A percentile compares a stretch with the other conserved stretches of the same genome.
phyloP scores from a whole-genome alignment of 768 basidiomycete species.

The Pleurotus tuoliensis region DNA sequence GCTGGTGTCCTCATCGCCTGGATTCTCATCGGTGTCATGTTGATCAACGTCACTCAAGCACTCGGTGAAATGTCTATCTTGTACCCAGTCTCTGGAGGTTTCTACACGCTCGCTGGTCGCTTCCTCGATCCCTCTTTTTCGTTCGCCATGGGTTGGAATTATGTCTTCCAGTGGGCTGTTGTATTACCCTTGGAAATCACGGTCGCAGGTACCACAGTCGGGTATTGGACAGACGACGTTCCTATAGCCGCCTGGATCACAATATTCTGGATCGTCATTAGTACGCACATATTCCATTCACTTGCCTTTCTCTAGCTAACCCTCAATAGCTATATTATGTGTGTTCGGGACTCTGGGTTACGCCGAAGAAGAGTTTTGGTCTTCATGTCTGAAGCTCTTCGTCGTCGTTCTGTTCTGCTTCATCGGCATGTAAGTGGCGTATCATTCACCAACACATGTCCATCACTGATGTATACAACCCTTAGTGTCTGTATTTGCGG shows the following conservation, averaged over 20 bases:
- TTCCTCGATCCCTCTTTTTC: constrained; percentile 46
- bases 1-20: constrained; percentile 41
- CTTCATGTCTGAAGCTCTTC: constrained; percentile 43
- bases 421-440: constrained; percentile 34
- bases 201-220: constrained; percentile 39
- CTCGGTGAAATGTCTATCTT: constrained; percentile 48
- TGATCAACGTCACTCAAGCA: constrained; percentile 47
- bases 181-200: constrained; percentile 42
- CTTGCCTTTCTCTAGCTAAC: not conserved
- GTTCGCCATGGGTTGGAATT: constrained; percentile 50
- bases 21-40: constrained; percentile 43
- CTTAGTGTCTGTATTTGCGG: constrained; percentile 37
- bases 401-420: constrained; percentile 44
- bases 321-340: constrained; percentile 28
- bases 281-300: constrained; percentile 15
- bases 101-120: constrained; percentile 42
- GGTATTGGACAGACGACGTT: constrained; percentile 37
- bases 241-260: constrained; percentile 43
- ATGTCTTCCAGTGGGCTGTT: constrained; percentile 43
- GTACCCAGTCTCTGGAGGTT: constrained; percentile 46
- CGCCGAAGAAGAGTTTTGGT: constrained; percentile 48
- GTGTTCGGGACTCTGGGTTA: constrained; percentile 44
- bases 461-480: not conserved
- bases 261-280: constrained; percentile 37
- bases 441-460: not conserved